A percentile compares a stretch with the other conserved stretches of the same genome.
phyloP scores from a whole-genome alignment of 31 red algal genomes.

The Odonthalia washingtoniensis region DNA sequence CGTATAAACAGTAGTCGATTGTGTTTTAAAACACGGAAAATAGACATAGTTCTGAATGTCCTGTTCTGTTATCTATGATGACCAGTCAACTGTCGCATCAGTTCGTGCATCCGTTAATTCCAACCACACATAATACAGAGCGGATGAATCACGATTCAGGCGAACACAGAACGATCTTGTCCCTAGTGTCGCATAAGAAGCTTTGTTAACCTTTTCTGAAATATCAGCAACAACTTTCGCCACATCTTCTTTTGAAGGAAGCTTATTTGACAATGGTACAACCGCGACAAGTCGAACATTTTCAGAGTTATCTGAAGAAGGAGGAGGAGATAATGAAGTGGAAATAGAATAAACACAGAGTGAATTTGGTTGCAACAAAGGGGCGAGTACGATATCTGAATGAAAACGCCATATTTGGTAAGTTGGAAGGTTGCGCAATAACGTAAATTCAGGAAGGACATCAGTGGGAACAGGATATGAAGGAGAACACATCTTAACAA shows the following conservation, averaged over 20 bases:
- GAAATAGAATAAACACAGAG: too few species aligned
- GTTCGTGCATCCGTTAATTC: background rate
- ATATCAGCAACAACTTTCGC: background rate
- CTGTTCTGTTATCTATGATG: too few species aligned
- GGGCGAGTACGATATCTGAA: background rate
- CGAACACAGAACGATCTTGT: background rate
- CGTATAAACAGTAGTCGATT: too few species aligned
- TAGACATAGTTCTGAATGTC: too few species aligned
- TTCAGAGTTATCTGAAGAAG: background rate
- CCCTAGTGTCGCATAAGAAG: background rate
- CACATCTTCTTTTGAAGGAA: background rate
- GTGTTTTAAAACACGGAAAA: too few species aligned
- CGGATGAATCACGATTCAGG: background rate
- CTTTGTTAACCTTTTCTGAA: background rate
- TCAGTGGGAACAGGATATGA: background rate
- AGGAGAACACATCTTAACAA: slow-evolving; percentile 45
- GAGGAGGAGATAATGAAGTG: background rate
- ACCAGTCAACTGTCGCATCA: too few species aligned
- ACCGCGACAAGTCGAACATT: background rate
- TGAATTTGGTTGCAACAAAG: background rate
- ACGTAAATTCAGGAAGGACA: slow-evolving; percentile 19
- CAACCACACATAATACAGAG: background rate
- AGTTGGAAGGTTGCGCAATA: slow-evolving; percentile 27
- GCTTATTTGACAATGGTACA: background rate
- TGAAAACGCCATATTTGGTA: slow-evolving; percentile 35